phyloP scores from a whole-genome alignment of 768 basidiomycete genomes.

The Coprinopsis sp. region DNA sequence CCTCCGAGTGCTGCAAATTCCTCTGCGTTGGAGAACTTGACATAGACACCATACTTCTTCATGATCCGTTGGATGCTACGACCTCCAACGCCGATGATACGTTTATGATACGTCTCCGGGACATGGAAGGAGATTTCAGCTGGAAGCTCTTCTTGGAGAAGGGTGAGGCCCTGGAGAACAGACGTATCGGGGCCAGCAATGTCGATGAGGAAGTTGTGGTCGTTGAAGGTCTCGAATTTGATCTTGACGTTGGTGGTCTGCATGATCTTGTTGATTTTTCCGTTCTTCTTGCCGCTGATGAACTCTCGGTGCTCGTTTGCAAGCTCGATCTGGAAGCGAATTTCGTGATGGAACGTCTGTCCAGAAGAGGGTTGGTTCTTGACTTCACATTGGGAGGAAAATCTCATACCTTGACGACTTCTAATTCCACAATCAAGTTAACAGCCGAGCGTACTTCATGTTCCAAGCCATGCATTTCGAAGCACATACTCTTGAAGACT shows the following conservation, averaged over 20 bases:
- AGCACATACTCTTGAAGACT: slow-evolving; percentile 96
- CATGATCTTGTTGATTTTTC: slow-evolving; percentile 99
- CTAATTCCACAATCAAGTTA: slow-evolving; percentile 82
- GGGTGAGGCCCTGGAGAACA: slow-evolving; percentile 79
- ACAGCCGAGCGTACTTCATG: slow-evolving; percentile 86
- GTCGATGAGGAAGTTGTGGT: slow-evolving; percentile 92
- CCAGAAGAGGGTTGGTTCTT: not conserved
- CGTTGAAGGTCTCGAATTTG: slow-evolving; percentile 98
- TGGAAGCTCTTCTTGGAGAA: slow-evolving; percentile 95
- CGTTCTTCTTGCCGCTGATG: slow-evolving; percentile 98
- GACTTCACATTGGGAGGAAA: not conserved
- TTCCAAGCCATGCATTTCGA: slow-evolving; percentile 94
- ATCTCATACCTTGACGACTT: slow-evolving; percentile 75
- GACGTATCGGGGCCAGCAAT: slow-evolving; percentile 81
- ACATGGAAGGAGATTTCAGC: slow-evolving; percentile 99
- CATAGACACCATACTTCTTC: slow-evolving; percentile 99
- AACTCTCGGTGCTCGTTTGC: slow-evolving; percentile 98
- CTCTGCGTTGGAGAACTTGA: slow-evolving; percentile 98
- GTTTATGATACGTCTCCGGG: slow-evolving; percentile 96
- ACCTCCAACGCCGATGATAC: slow-evolving; percentile 97
- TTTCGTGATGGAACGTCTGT: slow-evolving; percentile 93
- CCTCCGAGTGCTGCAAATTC: slow-evolving; percentile 94
- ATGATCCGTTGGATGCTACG: slow-evolving; percentile 98
- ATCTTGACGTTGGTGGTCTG: slow-evolving; percentile 96
- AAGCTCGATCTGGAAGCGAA: slow-evolving; percentile 96